Base-by-base conservation (phyloP, 805 yeast genomes). In the Candida michaelii region DNA sequence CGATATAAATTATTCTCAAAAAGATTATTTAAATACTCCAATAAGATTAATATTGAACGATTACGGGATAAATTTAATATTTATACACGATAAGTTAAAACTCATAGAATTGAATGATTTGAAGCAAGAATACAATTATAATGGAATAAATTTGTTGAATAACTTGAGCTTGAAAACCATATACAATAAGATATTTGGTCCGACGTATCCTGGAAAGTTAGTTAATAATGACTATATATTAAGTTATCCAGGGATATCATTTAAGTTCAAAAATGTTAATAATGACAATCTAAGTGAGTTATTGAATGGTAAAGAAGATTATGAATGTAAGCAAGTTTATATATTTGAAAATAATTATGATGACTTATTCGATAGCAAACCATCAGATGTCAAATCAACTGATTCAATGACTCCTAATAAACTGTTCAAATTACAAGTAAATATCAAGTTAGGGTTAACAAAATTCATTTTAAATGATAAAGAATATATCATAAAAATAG, bases 121-220 rank as follows among this genome's bases (percentile, higher is more conserved):
- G 13, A 5, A 19, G 11, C 23, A 21, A 19, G 18, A 9, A 5
- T 48, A 43, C 27, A 17, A 23, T 16, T 70, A 68, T 47, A 67
- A 69, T 45, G 65, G 64, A 11, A 50, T 55, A 29, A 51, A 50
- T 34, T 48, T 69, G 38, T 49, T 44, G 36, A 30, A 37, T 11
- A 36, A 62, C 6, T 5, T 45, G 5, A 16, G 30, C 1, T 63
- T 78, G 48, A 73, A 71, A 35, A 58, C 64, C 13, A 65, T 80
- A 2, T 80, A 80, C 56, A 78, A 79, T 51, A 74, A 71, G 52
- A 63, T 73, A 2, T 77, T 80, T 53, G 86, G 86, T 0, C 85
- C 85, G 1, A 80, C 85, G 0, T 78, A 74, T 45, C 81, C 83
- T 1, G 85, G 85, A 0, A 56, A 51, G 19, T 49, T 66, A 8